Evolutionary conservation across 2,329 filamentous ascomycete species (phyloP), one percentile per base, ranked within the genome.

Genomic region (Ceratocystis papillata): DNA sequence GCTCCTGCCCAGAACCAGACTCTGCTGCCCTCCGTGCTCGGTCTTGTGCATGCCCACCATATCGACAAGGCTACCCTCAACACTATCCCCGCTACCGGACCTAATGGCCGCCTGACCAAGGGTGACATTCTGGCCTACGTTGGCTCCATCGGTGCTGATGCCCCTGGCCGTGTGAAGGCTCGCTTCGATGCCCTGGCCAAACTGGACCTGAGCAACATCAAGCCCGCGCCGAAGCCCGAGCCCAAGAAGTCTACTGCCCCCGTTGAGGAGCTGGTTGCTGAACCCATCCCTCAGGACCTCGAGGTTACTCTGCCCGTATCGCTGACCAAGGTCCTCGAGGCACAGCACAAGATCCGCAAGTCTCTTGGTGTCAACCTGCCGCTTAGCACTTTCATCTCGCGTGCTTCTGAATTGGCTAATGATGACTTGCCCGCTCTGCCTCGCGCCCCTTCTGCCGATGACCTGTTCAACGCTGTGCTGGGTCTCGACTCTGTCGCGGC

Each of bases 151-250:
- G 80, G 87, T 68, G 79, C 85, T 69, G 81, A 85, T 67, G 88
- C 89, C 70, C 88, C 93, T 1, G 81, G 83, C 25, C 80, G 85
- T 68, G 82, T 91, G 71, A 88, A 89, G 65, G 79, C 82, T 67
- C 85, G 84, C 64, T 87, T 96, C 73, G 80, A 84, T 68, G 87
- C 90, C 75, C 84, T 94, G 62, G 79, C 83, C 53, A 90, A 95
- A 75, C 85, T 99, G 64, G 93, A 99, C 75, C 84, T 99, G 28
- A 94, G 88, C 79, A 96, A 97, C 79, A 93, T 97, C 79, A 95
- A 96, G 79, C 78, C 93, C 67, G 87, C 87, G 61, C 75, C 79
- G 65, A 79, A 79, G 73, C 80, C 81, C 74, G 73, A 71, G 61
- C 71, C 71, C 44, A 68, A 76, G 44, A 72, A 76, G 66, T 72